Evolutionary conservation across 176 grass and related monocot species (phyloP), one percentile per base, ranked within the genome.

Genomic region (Oropetium thomaeum): DNA sequence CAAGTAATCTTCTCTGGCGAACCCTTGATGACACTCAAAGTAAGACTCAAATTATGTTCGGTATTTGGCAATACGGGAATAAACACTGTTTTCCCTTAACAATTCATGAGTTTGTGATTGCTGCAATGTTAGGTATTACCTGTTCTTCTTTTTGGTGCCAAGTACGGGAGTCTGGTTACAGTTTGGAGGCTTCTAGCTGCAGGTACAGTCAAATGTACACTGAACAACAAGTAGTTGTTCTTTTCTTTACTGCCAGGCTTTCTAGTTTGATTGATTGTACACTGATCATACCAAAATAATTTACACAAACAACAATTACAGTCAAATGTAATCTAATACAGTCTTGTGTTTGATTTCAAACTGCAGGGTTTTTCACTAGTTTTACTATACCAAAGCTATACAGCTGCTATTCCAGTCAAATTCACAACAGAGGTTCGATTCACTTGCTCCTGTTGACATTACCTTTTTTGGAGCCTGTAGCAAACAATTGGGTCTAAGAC

Each of bases 1-100:
- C 87, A 90, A 88, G 80, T 90, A 15, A 73, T 99, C 41, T 99
- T 99, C 87, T 92, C 75, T n/a, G 92, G 96, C 26, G 89, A 99
- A 33, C 89, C 92, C 1, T 84, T 73, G 12, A 92, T 82, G 85
- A 99, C 91, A 84, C 86, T 99, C 67, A 90, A 99, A 73, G 95
- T 92, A 90, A 82, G 85, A 32, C 28, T 84, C 28, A 75, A 11
- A 79, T 66, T 82, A 17, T 5, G 38, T 49, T 71, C 1, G 0
- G 38, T 9, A 20, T 64, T 20, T 15, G 8, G 15, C 35, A 62
- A 17, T 48, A 60, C 16, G 54, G 26, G 8, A 59, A 35, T 8
- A 68, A 17, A 79, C 16, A 83, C 14, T 23, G 8, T 30, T 70
- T 70, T 62, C 22, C 8, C 29, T 26, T 6, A 57, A 58, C 74